These are phyloP conservation scores for Penicillium capsulatum DNA, from an alignment of 2,329 filamentous ascomycete species.

Conservation along the genomic window DNA sequence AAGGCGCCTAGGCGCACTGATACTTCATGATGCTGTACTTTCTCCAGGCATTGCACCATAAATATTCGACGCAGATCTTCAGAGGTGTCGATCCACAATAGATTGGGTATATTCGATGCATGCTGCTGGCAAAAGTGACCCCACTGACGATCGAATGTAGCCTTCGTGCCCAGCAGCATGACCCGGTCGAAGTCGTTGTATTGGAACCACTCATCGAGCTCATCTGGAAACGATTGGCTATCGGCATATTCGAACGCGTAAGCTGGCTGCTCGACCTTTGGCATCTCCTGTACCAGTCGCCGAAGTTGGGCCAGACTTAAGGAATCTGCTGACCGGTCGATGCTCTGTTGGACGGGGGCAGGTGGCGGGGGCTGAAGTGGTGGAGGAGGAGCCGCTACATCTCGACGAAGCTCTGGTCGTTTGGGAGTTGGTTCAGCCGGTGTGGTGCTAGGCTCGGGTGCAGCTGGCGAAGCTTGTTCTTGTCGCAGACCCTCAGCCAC, in stretches of 20 bases:
- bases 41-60: conserved; percentile 35
- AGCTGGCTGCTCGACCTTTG: conserved; percentile 62
- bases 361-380: conserved; percentile 46
- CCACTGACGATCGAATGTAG: conserved; percentile 76
- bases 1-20: conserved; percentile 44
- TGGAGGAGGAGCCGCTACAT: conserved; percentile 39
- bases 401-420: conserved; percentile 38
- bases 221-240: conserved; percentile 70
- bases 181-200: conserved; percentile 84
- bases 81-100: conserved; percentile 64
- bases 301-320: conserved; percentile 70
- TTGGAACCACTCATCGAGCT: conserved; percentile 96
- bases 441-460: conserved; percentile 8
- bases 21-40: conserved; percentile 38
- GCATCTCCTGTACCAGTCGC: conserved; percentile 69
- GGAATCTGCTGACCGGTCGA: conserved; percentile 56
- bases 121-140: conserved; percentile 47
- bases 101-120: conserved; percentile 35
- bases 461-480: conserved; percentile 28
- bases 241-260: conserved; percentile 86
- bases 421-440: conserved; percentile 19
- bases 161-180: conserved; percentile 69
- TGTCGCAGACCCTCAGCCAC: conserved; percentile 37
- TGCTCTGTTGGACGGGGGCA: conserved; percentile 40
- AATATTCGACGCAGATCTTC: conserved; percentile 48